These are phyloP conservation scores for Dalbergia cochinchinensis DNA, from an alignment of 306 rosid genomes.

Conservation along the genomic window DNA sequence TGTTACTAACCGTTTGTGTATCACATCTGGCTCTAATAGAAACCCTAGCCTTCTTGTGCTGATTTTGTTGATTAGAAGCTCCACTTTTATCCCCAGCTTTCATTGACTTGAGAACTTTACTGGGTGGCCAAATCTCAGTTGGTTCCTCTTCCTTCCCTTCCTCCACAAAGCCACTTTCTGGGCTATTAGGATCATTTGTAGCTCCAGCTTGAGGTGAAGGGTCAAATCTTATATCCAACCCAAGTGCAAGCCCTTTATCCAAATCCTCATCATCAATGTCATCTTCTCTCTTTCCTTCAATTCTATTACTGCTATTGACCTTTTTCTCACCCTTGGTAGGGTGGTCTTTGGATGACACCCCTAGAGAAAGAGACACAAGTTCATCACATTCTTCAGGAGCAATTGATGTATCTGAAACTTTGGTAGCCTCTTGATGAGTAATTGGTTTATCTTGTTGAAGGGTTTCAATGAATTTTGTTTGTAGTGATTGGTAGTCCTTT, in stretches of 20 bases:
- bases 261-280: conserved; percentile 20
- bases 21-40: conserved; percentile 77
- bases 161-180: conserved; percentile 38
- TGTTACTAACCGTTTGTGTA: conserved; percentile 64
- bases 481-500: conserved; percentile 58
- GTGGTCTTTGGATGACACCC: conserved; percentile 47
- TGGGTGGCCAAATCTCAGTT: conserved; percentile 56
- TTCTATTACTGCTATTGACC: background rate
- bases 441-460: conserved; percentile 39
- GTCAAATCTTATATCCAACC: conserved; percentile 53
- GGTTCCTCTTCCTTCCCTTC: conserved; percentile 54
- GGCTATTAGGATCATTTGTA: background rate
- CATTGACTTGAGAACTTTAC: conserved; percentile 50
- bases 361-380: conserved; percentile 69
- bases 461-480: conserved; percentile 48
- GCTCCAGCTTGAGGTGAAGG: conserved; percentile 28
- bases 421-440: conserved; percentile 18
- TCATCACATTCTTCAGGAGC: conserved; percentile 38
- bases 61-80: conserved; percentile 47
- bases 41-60: conserved; percentile 73
- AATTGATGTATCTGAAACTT: conserved; percentile 1
- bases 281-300: conserved; percentile 4
- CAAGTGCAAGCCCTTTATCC: conserved; percentile 56
- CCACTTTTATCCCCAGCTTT: conserved; percentile 54
- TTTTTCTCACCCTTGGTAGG: conserved; percentile 29